A percentile compares a stretch with the other conserved stretches of the same genome.
These are phyloP conservation scores for Cenchrus fungigraminus DNA, from an alignment of 176 grass and related monocot genomes.

Conservation along the genomic window DNA sequence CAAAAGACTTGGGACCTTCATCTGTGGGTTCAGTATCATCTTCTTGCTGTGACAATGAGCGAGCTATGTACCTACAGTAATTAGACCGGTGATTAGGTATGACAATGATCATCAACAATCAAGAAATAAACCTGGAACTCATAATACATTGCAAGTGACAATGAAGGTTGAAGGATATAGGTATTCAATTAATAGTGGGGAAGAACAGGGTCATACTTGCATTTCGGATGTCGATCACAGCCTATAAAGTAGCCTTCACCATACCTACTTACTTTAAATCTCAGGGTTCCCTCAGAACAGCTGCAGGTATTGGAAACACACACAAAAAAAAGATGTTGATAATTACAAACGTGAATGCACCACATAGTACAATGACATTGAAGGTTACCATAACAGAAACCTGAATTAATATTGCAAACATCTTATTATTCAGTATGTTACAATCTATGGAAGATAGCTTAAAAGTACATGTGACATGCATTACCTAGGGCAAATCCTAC, in stretches of 20 bases:
- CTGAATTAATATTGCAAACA: too few species aligned
- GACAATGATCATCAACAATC: neutral
- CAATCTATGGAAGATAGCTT: constrained; percentile 9
- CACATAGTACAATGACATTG: neutral
- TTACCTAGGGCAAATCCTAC: constrained; percentile 89
- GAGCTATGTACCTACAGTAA: constrained; percentile 75
- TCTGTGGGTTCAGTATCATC: constrained; percentile 55
- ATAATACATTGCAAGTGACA: constrained; percentile 29
- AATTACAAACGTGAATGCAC: constrained; percentile 23
- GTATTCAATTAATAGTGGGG: too few species aligned
- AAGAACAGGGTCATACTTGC: constrained; percentile 68
- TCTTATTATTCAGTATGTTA: too few species aligned
- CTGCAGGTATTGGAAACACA: constrained; percentile 57
- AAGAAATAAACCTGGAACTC: neutral
- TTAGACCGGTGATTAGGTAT: constrained; percentile 35
- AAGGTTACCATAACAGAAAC: constrained; percentile 2
- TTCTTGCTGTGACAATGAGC: constrained; percentile 64
- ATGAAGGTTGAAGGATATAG: constrained; percentile 26
- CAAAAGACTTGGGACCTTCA: constrained; percentile 50
- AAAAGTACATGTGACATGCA: constrained; percentile 27
- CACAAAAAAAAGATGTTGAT: neutral
- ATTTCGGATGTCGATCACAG: constrained; percentile 86
- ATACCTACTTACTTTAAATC: constrained; percentile 89
- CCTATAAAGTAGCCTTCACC: constrained; percentile 96
- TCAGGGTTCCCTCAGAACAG: constrained; percentile 82